Evolutionary conservation across 1,139 yeast species (phyloP).

Genomic region (Zygosaccharomyces sapae): DNA sequence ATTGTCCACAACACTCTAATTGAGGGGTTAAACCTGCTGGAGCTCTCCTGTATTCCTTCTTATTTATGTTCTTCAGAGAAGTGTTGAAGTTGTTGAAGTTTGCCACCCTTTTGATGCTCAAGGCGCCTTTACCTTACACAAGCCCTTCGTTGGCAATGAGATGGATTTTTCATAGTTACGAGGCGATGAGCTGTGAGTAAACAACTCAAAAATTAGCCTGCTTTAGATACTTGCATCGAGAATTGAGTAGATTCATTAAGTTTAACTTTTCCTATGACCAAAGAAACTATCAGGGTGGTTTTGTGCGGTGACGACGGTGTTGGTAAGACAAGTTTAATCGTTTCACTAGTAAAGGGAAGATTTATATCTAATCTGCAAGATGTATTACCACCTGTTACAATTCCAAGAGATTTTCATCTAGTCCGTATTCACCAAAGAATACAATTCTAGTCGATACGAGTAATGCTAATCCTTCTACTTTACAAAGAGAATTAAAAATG

Average conservation of each 20-base stretch:
- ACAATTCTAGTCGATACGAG: constrained; percentile 79
- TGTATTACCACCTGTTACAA: constrained; percentile 76
- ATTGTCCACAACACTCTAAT: constrained; percentile 4
- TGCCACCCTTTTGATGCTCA: constrained; percentile 17
- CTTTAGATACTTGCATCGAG: not conserved
- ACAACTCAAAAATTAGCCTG: not conserved
- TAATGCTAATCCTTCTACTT: constrained; percentile 53
- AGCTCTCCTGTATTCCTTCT: not conserved
- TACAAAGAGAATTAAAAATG: constrained; percentile 76
- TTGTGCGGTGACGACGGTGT: constrained; percentile 96
- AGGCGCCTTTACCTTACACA: not conserved
- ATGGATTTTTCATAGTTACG: not conserved
- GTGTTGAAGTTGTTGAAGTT: constrained; percentile 9
- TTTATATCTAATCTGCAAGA: constrained; percentile 72
- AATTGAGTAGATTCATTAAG: not conserved
- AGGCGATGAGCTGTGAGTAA: not conserved
- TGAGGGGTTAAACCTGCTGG: constrained; percentile 1
- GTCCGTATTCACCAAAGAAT: constrained; percentile 57
- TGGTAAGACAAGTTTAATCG: constrained; percentile 72
- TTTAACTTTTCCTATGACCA: constrained; percentile 35
- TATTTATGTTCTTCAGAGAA: not conserved
- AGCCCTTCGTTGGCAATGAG: constrained; percentile 9
- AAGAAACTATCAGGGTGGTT: constrained; percentile 64
- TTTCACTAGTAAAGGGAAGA: constrained; percentile 74
- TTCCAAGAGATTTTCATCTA: constrained; percentile 60